A percentile compares a stretch with the other conserved stretches of the same genome.
Evolutionary conservation across 2,329 filamentous ascomycete genomes (phyloP).

Genomic region (Dissoconium aciculare): DNA sequence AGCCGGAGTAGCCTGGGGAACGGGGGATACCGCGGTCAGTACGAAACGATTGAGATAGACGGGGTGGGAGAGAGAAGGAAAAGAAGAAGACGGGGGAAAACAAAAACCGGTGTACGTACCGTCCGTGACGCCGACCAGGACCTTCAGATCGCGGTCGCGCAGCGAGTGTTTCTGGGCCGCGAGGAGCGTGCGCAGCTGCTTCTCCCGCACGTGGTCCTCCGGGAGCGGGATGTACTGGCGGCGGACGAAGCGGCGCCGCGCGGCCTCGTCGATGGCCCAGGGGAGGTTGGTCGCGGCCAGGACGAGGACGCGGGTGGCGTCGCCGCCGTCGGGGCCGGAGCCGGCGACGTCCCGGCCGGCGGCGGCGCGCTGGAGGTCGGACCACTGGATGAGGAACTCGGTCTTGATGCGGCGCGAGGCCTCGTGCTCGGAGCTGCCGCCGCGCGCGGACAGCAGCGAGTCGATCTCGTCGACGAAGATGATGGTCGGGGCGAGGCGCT

Average conservation of each 20-base stretch:
- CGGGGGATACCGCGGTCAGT: too few relatives aligned
- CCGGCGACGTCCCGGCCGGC: conserved; percentile 58
- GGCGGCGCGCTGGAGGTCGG: conserved; percentile 78
- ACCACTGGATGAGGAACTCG: conserved; percentile 96
- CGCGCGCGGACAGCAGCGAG: conserved; percentile 71
- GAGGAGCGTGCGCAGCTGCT: conserved; percentile 64
- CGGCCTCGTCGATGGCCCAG: conserved; percentile 96
- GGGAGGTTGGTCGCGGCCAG: conserved; percentile 90
- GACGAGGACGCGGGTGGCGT: conserved; percentile 78
- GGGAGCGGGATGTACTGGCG: conserved; percentile 93
- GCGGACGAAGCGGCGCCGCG: conserved; percentile 74
- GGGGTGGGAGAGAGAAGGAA: conserved; percentile 1
- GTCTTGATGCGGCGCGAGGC: conserved; percentile 90
- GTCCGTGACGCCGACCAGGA: conserved; percentile 66
- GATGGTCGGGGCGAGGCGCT: conserved; percentile 77
- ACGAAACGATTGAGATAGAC: too few relatives aligned
- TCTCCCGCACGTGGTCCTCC: conserved; percentile 63
- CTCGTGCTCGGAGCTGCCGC: conserved; percentile 76
- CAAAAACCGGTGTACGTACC: conserved; percentile 41
- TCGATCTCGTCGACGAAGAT: conserved; percentile 99
- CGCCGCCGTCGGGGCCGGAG: conserved; percentile 56
- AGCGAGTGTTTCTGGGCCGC: conserved; percentile 78
- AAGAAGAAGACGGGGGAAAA: conserved; percentile 17
- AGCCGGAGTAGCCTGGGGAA: conserved; percentile 92
- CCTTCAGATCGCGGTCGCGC: conserved; percentile 53